phyloP scores from a whole-genome alignment of 352 stramenopile species.

The Phytophthora lateralis region DNA sequence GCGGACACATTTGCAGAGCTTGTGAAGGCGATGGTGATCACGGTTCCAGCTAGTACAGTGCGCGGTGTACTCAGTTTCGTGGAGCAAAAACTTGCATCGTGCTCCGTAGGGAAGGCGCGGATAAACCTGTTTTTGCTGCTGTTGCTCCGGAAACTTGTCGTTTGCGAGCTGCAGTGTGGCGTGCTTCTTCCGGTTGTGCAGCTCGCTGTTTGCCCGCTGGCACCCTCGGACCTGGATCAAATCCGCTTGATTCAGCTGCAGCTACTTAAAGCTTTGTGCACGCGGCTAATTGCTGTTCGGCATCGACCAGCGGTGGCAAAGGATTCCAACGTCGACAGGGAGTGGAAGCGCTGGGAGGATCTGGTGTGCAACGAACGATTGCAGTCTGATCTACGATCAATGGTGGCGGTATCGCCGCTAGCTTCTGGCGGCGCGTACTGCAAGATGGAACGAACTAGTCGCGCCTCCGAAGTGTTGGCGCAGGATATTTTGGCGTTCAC shows the following conservation, averaged over 20 bases:
- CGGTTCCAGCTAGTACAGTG: conserved; percentile 15
- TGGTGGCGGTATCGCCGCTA: conserved; percentile 23
- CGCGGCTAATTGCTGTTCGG: conserved; percentile 29
- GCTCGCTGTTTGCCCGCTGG: conserved; percentile 48
- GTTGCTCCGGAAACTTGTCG: conserved; percentile 54
- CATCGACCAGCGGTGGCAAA: conserved; percentile 12
- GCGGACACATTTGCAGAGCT: conserved; percentile 53
- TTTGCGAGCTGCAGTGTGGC: conserved; percentile 29
- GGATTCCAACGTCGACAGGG: conserved; percentile 1
- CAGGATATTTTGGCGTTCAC: conserved; percentile 47
- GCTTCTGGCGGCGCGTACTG: conserved; percentile 3
- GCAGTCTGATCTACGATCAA: conserved; percentile 45
- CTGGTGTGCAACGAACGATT: conserved; percentile 59
- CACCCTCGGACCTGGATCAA: conserved; percentile 31
- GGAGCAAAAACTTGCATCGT: conserved; percentile 57
- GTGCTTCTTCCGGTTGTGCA: conserved; percentile 44
- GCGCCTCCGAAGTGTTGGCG: conserved; percentile 45
- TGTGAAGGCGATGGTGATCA: conserved; percentile 47
- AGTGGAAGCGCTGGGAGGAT: conserved; percentile 37
- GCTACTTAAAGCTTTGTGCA: conserved; percentile 53
- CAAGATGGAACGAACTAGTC: conserved; percentile 37
- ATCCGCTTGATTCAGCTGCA: conserved; percentile 59
- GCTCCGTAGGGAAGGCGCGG: conserved; percentile 36
- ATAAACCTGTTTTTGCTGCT: conserved; percentile 65
- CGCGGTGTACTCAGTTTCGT: conserved; percentile 44